Conservation (phyloP, 306 rosid species). For the Vigna nakashimae region DNA sequence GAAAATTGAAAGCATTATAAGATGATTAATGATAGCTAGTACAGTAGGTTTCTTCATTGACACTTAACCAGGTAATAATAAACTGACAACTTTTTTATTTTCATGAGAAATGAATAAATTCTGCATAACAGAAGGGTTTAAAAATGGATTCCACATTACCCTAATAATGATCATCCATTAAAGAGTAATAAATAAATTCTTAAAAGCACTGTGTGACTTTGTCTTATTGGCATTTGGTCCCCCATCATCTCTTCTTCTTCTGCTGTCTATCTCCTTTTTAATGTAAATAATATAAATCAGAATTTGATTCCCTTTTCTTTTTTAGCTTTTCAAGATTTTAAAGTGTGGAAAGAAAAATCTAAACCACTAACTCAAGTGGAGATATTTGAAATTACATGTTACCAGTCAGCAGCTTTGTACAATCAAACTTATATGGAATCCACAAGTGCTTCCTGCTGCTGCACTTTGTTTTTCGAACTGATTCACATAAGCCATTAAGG, state of each 20-base stretch:
- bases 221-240: conserved; percentile 63
- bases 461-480: conserved; percentile 55
- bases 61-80: conserved; percentile 35
- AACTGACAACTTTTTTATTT: conserved; percentile 25
- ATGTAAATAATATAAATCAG: conserved; percentile 50
- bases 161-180: conserved; percentile 50
- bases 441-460: conserved; percentile 44
- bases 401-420: conserved; percentile 45
- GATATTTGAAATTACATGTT: conserved; percentile 44
- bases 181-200: conserved; percentile 44
- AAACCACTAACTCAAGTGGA: conserved; percentile 57
- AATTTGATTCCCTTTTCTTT: conserved; percentile 52
- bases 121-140: conserved; percentile 34
- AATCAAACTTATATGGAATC: conserved; percentile 51
- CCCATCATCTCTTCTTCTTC: conserved; percentile 20
- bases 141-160: conserved; percentile 45
- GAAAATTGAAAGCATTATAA: conserved; percentile 28
- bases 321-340: conserved; percentile 29
- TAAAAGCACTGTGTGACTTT: conserved; percentile 39
- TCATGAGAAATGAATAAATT: conserved; percentile 18
- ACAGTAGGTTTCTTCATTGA: conserved; percentile 33
- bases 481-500: conserved; percentile 51
- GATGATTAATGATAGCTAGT: conserved; percentile 27
- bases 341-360: conserved; percentile 51
- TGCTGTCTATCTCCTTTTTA: conserved; percentile 30